Evolutionary conservation across 75 land plant species (phyloP), one percentile per base, ranked within the genome.

Genomic region (Gnetum montanum): DNA sequence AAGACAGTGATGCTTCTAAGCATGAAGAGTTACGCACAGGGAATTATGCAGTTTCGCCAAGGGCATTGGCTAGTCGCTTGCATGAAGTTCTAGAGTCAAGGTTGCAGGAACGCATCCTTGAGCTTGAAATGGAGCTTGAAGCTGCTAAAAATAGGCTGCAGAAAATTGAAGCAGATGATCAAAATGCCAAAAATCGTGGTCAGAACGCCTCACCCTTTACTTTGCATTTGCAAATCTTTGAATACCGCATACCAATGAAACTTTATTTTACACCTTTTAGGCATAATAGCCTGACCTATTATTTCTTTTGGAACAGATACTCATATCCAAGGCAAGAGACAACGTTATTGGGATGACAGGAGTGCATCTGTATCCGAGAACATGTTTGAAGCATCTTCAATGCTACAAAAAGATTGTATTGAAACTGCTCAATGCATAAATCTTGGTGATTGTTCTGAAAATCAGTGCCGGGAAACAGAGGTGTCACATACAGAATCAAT

Each of bases 1-100:
- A 59, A 1, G 66, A 62, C 26, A 41, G 29, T 0, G 58, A 57
- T 46, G 29, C 43, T 8, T 55, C 49, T 23, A 61, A 41, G 0
- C 68, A 80, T 54, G 66, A 62, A 29, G 41, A 46, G 13, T 22
- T 25, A 1, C 55, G 57, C 19, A 31, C 57, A 46, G 62, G 45
- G n/a, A 72, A 76, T 46, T 78, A 74, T 67, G 76, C 80, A 40
- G 93, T 91, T 34, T 81, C 88, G 15, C 93, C 97, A 18, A 65
- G 76, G 54, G 92, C 83, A 52, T 68, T 91, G 29, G 86, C 78
- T 24, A 47, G 79, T 57, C 83, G 88, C 31, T 58, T 91, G 13
- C 84, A 78, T 52, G 84, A 85, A 54, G 64, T 84, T 23, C 62
- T 80, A 44, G 63, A 83, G 56, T 45, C 88, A 28, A 60, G 80